These are phyloP conservation scores for Colletotrichum nymphaeae DNA, from an alignment of 2,329 filamentous ascomycete genomes.

Conservation along the genomic window DNA sequence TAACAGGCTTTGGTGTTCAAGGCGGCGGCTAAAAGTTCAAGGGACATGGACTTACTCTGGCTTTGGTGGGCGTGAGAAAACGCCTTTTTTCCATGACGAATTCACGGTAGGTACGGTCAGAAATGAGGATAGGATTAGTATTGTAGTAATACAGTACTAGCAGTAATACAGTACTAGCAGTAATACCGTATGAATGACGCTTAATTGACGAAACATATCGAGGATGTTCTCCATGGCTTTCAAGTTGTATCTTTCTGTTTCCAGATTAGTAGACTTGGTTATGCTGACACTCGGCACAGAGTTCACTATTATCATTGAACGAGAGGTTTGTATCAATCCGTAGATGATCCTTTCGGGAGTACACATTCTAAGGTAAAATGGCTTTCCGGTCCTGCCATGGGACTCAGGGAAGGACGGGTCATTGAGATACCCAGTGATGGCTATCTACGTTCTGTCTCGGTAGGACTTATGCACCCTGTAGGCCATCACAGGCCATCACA, in stretches of 20 bases:
- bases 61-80: neutral
- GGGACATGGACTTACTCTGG: neutral
- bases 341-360: neutral
- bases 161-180: neutral
- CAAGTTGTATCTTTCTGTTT: neutral
- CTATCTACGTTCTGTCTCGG: neutral
- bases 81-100: neutral
- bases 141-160: neutral
- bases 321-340: neutral
- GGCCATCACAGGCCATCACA: no score
- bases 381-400: neutral
- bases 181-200: neutral
- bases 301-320: neutral
- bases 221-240: neutral
- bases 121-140: neutral
- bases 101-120: neutral
- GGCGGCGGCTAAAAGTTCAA: neutral
- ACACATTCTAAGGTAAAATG: neutral
- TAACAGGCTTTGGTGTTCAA: slow-evolving; percentile 12
- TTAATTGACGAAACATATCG: neutral
- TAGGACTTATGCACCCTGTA: neutral
- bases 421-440: no score
- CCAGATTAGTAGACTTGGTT: neutral
- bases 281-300: neutral
- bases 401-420: neutral